Evolutionary conservation across 2,329 filamentous ascomycete species (phyloP).

Genomic region (Talaromyces piceae): DNA sequence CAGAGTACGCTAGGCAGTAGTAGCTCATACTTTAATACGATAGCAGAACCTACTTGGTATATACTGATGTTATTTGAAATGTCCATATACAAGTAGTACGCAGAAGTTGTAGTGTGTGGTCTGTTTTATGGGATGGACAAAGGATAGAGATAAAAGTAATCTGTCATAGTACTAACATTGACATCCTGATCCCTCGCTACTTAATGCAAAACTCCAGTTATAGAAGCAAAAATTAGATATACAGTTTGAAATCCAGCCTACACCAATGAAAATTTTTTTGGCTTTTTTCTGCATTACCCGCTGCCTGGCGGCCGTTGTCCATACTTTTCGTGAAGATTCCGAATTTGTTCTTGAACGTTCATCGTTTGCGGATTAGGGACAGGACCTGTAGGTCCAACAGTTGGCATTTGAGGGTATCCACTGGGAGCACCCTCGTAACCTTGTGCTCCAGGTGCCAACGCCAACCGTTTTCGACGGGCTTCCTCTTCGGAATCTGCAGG

Average conservation of each 20-base stretch:
- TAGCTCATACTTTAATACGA: no score
- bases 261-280: background rate
- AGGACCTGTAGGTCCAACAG: slow-evolving; percentile 16
- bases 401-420: slow-evolving; percentile 15
- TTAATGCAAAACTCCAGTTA: slow-evolving; percentile 1
- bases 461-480: slow-evolving; percentile 67
- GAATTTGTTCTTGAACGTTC: slow-evolving; percentile 81
- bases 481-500: slow-evolving; percentile 63
- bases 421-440: slow-evolving; percentile 12
- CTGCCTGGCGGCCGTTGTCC: slow-evolving; percentile 11
- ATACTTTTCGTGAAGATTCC: slow-evolving; percentile 56
- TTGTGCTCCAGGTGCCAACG: slow-evolving; percentile 40
- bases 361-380: slow-evolving; percentile 38
- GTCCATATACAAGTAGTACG: no score
- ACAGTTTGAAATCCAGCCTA: background rate
- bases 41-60: no score
- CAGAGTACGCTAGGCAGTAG: no score
- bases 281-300: slow-evolving; percentile 1
- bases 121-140: no score
- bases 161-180: background rate
- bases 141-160: no score
- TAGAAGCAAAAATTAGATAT: slow-evolving; percentile 3
- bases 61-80: no score
- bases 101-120: no score
- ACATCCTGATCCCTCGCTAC: background rate